A percentile compares a stretch with the other conserved stretches of the same genome.
phyloP scores from a whole-genome alignment of 768 basidiomycete species.

The Dioszegia crocea region DNA sequence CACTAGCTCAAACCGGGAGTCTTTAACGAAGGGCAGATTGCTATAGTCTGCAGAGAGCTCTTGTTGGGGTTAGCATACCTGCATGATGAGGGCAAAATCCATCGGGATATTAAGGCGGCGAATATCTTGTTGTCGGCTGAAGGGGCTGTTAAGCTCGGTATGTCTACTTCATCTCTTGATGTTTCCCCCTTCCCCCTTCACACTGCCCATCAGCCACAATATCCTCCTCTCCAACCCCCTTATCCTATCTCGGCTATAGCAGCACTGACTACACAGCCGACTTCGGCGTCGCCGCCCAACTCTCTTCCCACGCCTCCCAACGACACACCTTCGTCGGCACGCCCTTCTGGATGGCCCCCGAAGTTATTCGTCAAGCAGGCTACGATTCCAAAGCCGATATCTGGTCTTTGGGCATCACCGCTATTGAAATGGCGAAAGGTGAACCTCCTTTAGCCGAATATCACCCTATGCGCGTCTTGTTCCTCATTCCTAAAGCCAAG shows the following conservation, averaged over 20 bases:
- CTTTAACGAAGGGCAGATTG: conserved; percentile 90
- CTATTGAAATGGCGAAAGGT: conserved; percentile 96
- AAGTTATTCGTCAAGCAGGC: conserved; percentile 94
- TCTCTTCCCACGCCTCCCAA: conserved; percentile 72
- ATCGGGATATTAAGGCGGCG: conserved; percentile 98
- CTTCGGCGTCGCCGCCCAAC: conserved; percentile 96
- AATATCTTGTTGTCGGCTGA: conserved; percentile 85
- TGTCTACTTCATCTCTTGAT: conserved; percentile 4
- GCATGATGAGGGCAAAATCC: conserved; percentile 92
- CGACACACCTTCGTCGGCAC: conserved; percentile 89
- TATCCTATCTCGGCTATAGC: neutral
- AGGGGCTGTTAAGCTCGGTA: conserved; percentile 83
- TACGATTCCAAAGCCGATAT: conserved; percentile 96
- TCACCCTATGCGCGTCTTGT: conserved; percentile 97
- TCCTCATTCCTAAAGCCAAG: conserved; percentile 94
- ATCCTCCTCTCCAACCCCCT: no score
- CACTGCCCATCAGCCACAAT: no score
- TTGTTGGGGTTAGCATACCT: conserved; percentile 90
- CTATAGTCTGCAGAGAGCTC: conserved; percentile 88
- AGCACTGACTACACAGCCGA: conserved; percentile 58
- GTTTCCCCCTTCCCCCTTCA: no score
- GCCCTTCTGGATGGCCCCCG: conserved; percentile 90
- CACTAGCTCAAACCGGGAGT: conserved; percentile 68
- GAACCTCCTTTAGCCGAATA: conserved; percentile 95
- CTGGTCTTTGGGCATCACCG: conserved; percentile 95